These are phyloP conservation scores for Narthecium ossifragum DNA, from an alignment of 106 monocot genomes.

Conservation along the genomic window DNA sequence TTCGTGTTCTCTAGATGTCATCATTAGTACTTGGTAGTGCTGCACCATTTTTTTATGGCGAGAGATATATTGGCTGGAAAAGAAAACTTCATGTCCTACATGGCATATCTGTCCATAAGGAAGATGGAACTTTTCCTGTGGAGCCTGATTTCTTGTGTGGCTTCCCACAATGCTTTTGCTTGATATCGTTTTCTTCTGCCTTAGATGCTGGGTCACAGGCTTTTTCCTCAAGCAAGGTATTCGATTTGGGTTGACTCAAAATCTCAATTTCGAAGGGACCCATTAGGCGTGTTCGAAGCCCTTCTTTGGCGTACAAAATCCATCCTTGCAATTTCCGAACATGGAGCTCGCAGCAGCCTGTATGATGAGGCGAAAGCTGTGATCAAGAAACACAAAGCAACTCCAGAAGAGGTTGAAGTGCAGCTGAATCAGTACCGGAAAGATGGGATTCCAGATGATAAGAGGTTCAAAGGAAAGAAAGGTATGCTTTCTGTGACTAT, in stretches of 20 bases:
- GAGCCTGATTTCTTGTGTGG: too few relatives aligned
- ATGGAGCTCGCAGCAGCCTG: slow-evolving; percentile 82
- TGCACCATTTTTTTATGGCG: too few relatives aligned
- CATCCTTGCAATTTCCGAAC: slow-evolving; percentile 84
- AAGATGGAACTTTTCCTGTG: too few relatives aligned
- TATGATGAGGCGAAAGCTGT: slow-evolving; percentile 90
- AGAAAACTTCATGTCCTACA: too few relatives aligned
- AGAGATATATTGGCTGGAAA: too few relatives aligned
- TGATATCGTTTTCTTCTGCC: not conserved
- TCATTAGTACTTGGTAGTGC: too few relatives aligned
- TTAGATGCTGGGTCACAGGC: slow-evolving; percentile 5
- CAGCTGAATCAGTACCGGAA: slow-evolving; percentile 68
- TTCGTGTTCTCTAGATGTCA: too few relatives aligned
- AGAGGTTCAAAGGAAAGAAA: slow-evolving; percentile 80
- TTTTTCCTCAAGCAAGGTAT: slow-evolving; percentile 82
- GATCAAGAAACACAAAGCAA: slow-evolving; percentile 86
- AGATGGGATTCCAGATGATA: slow-evolving; percentile 69
- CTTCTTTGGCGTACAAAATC: slow-evolving; percentile 89
- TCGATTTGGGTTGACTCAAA: slow-evolving; percentile 91
- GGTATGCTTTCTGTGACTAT: slow-evolving; percentile 45
- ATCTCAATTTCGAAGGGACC: slow-evolving; percentile 76
- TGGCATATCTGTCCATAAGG: too few relatives aligned
- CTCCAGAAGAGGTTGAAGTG: slow-evolving; percentile 75
- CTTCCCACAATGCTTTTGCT: too few relatives aligned
- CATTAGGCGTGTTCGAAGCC: slow-evolving; percentile 85